Percentiles rank a stretch among this genome's conserved stretches.
These are phyloP conservation scores for Brettanomyces nanus DNA, from an alignment of 805 yeast genomes.

Conservation along the genomic window DNA sequence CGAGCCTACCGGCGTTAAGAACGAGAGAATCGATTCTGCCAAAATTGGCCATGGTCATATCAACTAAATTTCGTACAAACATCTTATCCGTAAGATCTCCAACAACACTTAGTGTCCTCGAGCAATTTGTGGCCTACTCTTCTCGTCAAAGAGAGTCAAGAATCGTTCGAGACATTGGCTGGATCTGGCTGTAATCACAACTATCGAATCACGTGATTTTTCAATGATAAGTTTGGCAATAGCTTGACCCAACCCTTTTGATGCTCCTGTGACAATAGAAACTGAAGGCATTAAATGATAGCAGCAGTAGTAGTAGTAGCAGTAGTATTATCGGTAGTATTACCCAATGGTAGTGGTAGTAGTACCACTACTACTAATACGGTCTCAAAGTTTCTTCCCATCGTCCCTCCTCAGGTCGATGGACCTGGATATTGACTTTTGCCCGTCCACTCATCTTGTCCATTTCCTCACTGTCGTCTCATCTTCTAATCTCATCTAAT, in stretches of 20 bases:
- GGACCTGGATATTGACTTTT: too few species aligned
- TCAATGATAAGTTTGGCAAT: slow-evolving; percentile 47
- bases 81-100: slow-evolving; percentile 53
- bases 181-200: slow-evolving; percentile 71
- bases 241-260: slow-evolving; percentile 79
- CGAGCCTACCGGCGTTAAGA: slow-evolving; percentile 78
- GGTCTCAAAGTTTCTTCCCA: too few species aligned
- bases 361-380: too few species aligned
- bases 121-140: too few species aligned
- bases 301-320: background rate
- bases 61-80: slow-evolving; percentile 32
- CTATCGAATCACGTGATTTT: slow-evolving; percentile 24
- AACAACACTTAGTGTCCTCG: slow-evolving; percentile 26
- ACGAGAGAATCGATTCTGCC: slow-evolving; percentile 58
- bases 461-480: too few species aligned
- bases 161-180: slow-evolving; percentile 30
- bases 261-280: slow-evolving; percentile 53
- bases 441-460: too few species aligned
- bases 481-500: too few species aligned
- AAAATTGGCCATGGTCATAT: slow-evolving; percentile 36
- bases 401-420: too few species aligned
- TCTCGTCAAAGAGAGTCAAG: slow-evolving; percentile 28
- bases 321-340: background rate
- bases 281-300: slow-evolving; percentile 14
- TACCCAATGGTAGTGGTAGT: too few species aligned